These are phyloP conservation scores for Lipomyces mesembrius DNA, from an alignment of 805 yeast genomes.

Conservation along the genomic window DNA sequence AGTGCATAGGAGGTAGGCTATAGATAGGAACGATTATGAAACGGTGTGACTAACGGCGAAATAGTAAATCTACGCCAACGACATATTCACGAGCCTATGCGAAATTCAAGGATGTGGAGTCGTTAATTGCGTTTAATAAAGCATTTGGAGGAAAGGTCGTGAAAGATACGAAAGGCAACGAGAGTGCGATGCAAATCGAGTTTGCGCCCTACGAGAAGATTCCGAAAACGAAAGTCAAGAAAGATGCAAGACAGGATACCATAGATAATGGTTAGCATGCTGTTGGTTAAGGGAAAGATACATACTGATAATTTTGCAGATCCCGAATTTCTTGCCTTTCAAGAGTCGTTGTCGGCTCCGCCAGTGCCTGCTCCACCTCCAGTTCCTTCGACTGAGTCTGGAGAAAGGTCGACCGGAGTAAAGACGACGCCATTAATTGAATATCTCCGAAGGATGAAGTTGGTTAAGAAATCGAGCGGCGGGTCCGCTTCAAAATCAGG, in stretches of 20 bases:
- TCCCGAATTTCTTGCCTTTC: conserved; percentile 44
- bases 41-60: conserved; percentile 41
- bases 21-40: background rate
- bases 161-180: conserved; percentile 39
- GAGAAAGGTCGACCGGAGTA: background rate
- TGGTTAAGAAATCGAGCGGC: conserved; percentile 3
- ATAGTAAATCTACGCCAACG: conserved; percentile 48
- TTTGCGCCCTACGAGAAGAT: conserved; percentile 40
- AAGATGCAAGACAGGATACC: conserved; percentile 43
- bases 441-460: conserved; percentile 32
- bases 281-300: background rate
- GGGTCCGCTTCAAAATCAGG: conserved; percentile 40
- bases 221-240: conserved; percentile 18
- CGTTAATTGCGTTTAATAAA: conserved; percentile 45
- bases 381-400: background rate
- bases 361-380: conserved; percentile 10
- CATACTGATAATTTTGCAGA: conserved; percentile 32
- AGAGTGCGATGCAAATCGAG: conserved; percentile 35
- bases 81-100: conserved; percentile 53
- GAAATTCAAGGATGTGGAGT: conserved; percentile 45
- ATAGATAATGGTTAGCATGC: conserved; percentile 36
- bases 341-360: conserved; percentile 40
- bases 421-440: conserved; percentile 35
- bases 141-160: conserved; percentile 44
- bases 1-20: conserved; percentile 42